A percentile compares a stretch with the other conserved stretches of the same genome.
phyloP scores from a whole-genome alignment of 495 filamentous ascomycete genomes.

The Aspergillus ostianus region DNA sequence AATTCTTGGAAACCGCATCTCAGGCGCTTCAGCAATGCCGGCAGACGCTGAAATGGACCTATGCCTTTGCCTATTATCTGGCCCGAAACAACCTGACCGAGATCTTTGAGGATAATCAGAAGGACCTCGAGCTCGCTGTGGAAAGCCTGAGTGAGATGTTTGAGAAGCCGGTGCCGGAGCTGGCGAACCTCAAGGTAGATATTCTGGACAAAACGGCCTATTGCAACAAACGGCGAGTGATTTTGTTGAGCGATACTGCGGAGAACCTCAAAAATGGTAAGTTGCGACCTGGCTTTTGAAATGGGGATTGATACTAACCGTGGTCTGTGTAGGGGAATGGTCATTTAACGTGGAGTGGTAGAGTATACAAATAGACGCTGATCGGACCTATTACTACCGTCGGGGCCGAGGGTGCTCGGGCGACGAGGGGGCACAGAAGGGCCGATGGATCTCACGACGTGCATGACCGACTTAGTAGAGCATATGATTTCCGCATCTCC shows the following conservation, averaged over 20 bases:
- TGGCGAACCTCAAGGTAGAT: slow-evolving; percentile 85
- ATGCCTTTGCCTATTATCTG: slow-evolving; percentile 96
- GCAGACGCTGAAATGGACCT: slow-evolving; percentile 98
- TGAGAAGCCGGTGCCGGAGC: slow-evolving; percentile 84
- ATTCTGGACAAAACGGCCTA: slow-evolving; percentile 98
- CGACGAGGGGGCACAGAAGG: neutral
- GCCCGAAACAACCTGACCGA: slow-evolving; percentile 92
- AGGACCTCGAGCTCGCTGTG: slow-evolving; percentile 94
- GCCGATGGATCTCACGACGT: slow-evolving; percentile 2
- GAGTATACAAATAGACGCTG: slow-evolving; percentile 20
- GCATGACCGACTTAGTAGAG: slow-evolving; percentile 4
- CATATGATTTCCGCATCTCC: slow-evolving; percentile 3
- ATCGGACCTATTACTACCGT: slow-evolving; percentile 4
- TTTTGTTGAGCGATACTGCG: slow-evolving; percentile 86
- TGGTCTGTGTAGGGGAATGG: slow-evolving; percentile 35
- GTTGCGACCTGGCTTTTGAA: slow-evolving; percentile 20
- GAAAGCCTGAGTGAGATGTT: slow-evolving; percentile 97
- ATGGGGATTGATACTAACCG: slow-evolving; percentile 6
- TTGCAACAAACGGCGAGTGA: slow-evolving; percentile 87
- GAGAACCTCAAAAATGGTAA: slow-evolving; percentile 83
- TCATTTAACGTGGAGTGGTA: slow-evolving; percentile 47
- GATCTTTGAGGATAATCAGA: slow-evolving; percentile 99
- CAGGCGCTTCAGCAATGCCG: slow-evolving; percentile 93
- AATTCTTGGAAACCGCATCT: slow-evolving; percentile 90
- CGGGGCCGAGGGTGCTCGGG: neutral